Percentiles rank a stretch among this genome's conserved stretches.
Conservation (phyloP, 371 early-diverging fungal species). For the Mortierella sp. region DNA sequence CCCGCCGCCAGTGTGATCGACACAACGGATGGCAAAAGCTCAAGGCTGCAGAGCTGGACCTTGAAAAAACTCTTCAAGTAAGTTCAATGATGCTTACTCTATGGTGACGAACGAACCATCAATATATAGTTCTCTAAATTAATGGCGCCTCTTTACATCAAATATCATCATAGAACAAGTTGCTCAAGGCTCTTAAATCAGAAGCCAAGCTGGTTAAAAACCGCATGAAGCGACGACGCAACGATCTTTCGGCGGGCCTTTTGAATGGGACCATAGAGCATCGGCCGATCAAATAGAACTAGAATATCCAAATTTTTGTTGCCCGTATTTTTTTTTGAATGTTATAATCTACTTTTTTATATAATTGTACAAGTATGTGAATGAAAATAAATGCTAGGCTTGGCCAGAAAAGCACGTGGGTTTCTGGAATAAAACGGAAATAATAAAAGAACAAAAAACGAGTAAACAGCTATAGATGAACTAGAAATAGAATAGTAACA, state of each 20-base stretch:
- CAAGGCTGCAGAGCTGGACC: conserved; percentile 65
- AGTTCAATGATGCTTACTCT: conserved; percentile 3
- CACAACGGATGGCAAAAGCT: conserved; percentile 67
- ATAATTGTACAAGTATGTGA: conserved; percentile 12
- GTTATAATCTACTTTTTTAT: not conserved
- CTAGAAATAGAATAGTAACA: not conserved
- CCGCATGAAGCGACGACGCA: conserved; percentile 50
- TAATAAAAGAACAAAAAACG: conserved; percentile 3
- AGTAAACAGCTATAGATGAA: not conserved
- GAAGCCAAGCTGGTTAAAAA: conserved; percentile 47
- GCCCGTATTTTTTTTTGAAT: too few relatives aligned
- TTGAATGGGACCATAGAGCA: conserved; percentile 55
- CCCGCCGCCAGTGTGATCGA: conserved; percentile 58
- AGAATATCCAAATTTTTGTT: too few relatives aligned
- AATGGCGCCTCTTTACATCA: not conserved
- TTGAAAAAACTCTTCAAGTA: conserved; percentile 60
- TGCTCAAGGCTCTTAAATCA: conserved; percentile 41
- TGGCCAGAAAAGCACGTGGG: not conserved
- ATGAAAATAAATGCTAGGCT: not conserved
- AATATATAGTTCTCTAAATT: not conserved
- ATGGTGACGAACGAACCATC: too few relatives aligned
- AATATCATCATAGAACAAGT: conserved; percentile 30
- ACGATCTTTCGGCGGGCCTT: conserved; percentile 47
- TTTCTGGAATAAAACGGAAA: conserved; percentile 4
- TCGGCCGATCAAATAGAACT: not conserved